Base-by-base conservation (phyloP, 1,284 basidiomycete species). In the Xerocomus cyaneibrunnescens region DNA sequence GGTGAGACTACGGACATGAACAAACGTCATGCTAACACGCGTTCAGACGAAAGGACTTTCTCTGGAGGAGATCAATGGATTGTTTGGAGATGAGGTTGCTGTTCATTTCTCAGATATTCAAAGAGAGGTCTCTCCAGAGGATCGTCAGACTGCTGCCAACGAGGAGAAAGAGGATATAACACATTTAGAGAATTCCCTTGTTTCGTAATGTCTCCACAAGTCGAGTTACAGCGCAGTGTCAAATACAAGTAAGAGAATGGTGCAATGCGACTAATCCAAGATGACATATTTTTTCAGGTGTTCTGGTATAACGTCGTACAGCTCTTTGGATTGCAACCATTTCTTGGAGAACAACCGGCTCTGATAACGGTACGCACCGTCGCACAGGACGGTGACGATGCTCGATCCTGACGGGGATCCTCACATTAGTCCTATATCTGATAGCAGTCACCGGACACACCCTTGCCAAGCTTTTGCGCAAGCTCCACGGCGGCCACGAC, bases 281-380 rank as follows among this genome's bases (percentile, higher is more conserved):
- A 98, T 91, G 63, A 88, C 85, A 68, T 99, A 99, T 70, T 95
- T 92, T 74, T 86, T 87, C 58, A 99, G 72, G 60, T 91, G 79
- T 48, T 83, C 76, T 4, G 97, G 95, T 62, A 99, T 92, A 21
- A 88, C 87, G 34, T 80, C 75, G 51, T 83, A 78, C 44, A 99
- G 77, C 1, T 80, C 85, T 70, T 99, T 99, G 45, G 81, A 77
- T 68, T 89, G 77, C 50, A 99, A 75, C 97, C 97, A 99, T 61
- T 85, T 84, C 69, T 90, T 89, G n/a, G 93, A 97, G 76, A 98
- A 98, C 39, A 99, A 76, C 12, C 97, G 80, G 52, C 90, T 94
- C 75, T 99, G 97, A 69, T 99, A 99, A 63, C 96, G 81, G 67
- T 98, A 96, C 34, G 96, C 96, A 22, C 95, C 95, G 67, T 98